These are phyloP conservation scores for Sugiyamaella valdiviana DNA, from an alignment of 805 yeast species.

Conservation along the genomic window DNA sequence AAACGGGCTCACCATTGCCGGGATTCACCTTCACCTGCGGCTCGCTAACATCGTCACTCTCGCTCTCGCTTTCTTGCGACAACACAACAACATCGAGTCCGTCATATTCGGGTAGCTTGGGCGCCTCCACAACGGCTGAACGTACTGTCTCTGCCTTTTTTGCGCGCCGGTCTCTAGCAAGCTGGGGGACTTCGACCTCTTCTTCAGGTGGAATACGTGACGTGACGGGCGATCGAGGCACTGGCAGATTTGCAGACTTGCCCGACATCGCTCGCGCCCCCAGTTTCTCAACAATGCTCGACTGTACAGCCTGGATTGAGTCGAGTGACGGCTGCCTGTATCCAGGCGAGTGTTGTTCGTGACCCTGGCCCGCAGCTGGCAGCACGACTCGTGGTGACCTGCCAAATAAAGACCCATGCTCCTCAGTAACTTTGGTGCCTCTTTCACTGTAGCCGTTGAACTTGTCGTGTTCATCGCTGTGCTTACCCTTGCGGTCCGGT, in stretches of 20 bases:
- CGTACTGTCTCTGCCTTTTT: not conserved
- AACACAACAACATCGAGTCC: not conserved
- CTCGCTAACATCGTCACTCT: not conserved
- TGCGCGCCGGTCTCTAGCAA: conserved; percentile 2
- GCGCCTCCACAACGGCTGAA: not conserved
- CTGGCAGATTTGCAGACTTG: conserved; percentile 8
- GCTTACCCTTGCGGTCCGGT: conserved; percentile 1
- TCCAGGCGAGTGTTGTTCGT: not conserved
- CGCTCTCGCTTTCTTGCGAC: not conserved
- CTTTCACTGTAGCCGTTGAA: conserved; percentile 10
- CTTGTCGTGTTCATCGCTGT: not conserved
- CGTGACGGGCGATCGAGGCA: conserved; percentile 13
- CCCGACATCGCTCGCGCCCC: not conserved
- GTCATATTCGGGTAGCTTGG: not conserved
- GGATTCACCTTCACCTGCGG: not conserved
- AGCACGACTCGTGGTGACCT: conserved; percentile 13
- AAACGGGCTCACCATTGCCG: not conserved
- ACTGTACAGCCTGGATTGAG: conserved; percentile 12
- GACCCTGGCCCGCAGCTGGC: conserved; percentile 3
- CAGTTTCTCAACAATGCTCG: conserved; percentile 6
- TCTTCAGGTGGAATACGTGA: conserved; percentile 12
- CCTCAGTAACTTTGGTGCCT: not conserved
- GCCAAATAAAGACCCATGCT: not conserved
- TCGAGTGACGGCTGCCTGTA: conserved; percentile 6
- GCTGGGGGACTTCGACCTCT: conserved; percentile 6